Base-by-base conservation (phyloP, 2,329 filamentous ascomycete species). In the Penicillium sp. region DNA sequence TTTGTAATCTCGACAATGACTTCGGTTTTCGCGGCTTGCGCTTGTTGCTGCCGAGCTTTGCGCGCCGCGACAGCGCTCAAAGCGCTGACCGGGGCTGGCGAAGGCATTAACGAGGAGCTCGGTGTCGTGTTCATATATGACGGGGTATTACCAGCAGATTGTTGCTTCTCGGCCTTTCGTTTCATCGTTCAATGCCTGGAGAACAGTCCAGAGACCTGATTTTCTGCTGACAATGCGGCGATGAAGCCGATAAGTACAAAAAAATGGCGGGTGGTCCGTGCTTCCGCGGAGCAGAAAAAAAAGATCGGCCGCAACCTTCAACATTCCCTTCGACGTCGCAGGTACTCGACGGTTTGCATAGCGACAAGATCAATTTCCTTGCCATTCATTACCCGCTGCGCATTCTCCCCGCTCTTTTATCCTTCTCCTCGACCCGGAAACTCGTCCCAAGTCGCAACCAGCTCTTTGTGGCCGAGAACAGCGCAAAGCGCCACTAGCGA, bases 261-360 rank as follows among this genome's bases (percentile, higher is more conserved):
- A 68, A 68, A 68, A 68, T 67, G 64, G 60, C 65, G 51, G 63
- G 64, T 78, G 76, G 76, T 74, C 76, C 71, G 76, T 78, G 76
- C 76, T 67, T 63, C 70, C 68, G 74, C 71, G 71, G 74, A 76
- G 71, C 65, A 71, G 67, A 75, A 76, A 77, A 73, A 73, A 76
- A 76, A 71, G 68, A 73, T 70, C 53, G 59, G 56, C 59, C 57
- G 46, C 40, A 56, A 54, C 25, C 42, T 61, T 53, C 61, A 60
- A 53, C 42, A 55, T 60, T 57, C 52, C 58, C 42, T 61, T 63
- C 57, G 62, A 64, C 60, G 51, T 60, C 54, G 54, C 54, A 56
- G 55, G 35, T 42, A 60, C 52, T 52, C 35, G 53, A 22, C 40
- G 25, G 30, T 52, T 61, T 55, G 49, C 46, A 52, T 55, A 60